Conservation (phyloP, 805 yeast species). For the Myxozyma sirexii region DNA sequence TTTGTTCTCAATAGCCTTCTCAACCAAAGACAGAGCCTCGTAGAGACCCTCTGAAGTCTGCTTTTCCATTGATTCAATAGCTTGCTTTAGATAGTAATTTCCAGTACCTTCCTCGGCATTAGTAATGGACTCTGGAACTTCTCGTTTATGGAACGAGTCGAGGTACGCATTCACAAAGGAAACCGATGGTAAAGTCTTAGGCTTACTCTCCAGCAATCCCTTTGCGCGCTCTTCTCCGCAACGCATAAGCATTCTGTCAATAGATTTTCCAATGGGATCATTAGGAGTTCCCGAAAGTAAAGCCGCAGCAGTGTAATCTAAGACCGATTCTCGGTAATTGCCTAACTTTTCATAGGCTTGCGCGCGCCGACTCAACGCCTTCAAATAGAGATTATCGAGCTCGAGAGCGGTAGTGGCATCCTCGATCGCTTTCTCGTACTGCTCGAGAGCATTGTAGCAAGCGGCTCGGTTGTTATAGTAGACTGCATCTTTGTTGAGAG, state of each 20-base stretch:
- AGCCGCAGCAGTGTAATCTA: conserved; percentile 87
- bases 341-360: conserved; percentile 84
- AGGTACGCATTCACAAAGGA: conserved; percentile 84
- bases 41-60: conserved; percentile 63
- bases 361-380: conserved; percentile 92
- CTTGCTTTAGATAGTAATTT: conserved; percentile 48
- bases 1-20: conserved; percentile 39
- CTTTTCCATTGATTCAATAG: conserved; percentile 38
- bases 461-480: conserved; percentile 96
- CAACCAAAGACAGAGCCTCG: conserved; percentile 56
- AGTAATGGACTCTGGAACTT: conserved; percentile 50
- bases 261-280: conserved; percentile 71
- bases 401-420: conserved; percentile 86
- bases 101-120: conserved; percentile 60
- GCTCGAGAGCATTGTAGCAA: conserved; percentile 80
- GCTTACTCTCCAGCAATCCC: conserved; percentile 55
- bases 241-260: conserved; percentile 83
- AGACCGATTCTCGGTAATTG: conserved; percentile 79
- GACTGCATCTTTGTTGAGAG: conserved; percentile 73
- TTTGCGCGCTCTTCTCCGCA: conserved; percentile 75
- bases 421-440: conserved; percentile 80
- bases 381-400: conserved; percentile 85
- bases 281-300: conserved; percentile 82
- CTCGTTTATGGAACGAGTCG: conserved; percentile 74
- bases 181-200: conserved; percentile 72